Evolutionary conservation across 2,329 filamentous ascomycete genomes (phyloP), one percentile per base, ranked within the genome.

Genomic region (Chrysoporthe cubensis): DNA sequence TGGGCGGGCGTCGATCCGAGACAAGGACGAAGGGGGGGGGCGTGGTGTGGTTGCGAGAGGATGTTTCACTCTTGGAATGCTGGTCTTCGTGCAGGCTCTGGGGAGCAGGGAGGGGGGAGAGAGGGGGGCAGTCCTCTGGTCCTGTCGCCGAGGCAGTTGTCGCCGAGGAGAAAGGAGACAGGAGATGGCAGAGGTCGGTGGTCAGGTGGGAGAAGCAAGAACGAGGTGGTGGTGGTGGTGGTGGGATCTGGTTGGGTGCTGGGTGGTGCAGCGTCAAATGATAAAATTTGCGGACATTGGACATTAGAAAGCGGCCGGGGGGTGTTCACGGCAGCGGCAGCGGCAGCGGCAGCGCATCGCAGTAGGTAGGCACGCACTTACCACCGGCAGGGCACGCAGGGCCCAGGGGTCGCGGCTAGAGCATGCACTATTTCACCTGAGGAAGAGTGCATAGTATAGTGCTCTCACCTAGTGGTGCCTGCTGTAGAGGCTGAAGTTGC

Each of bases 1-100:
- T 77, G 71, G 71, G 66, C 60, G 4, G 37, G 48, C 11, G 48
- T 61, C 32, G 26, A 54, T 26, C 44, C 66, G 60, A 60, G 54
- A 66, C 42, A 43, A n/a, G 64, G 16, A 32, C n/a, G 56, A 32
- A 37, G 21, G 37, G 37, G 37, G 37, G 34, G 34, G 40, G 26
- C 21, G 18, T 26, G 48, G n/a, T 32, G 37, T 40, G 18, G 61
- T n/a, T 56, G 34, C 26, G 58, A 37, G 18, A 34, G 13, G 37
- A 26, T 54, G 34, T 18, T 42, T 62, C 46, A 21, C 26, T 14
- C 21, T 54, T 54, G 50, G 50, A 54, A 54, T 54, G 50, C 50
- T 54, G 21, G 34, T 43, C 3, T 4, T 63, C 9, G 6, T 42
- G 46, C 14, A 32, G 13, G 7, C 26, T 44, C 6, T 52, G 50